Evolutionary conservation across 768 basidiomycete species (phyloP), one percentile per base, ranked within the genome.

Genomic region (Hericium coralloides): DNA sequence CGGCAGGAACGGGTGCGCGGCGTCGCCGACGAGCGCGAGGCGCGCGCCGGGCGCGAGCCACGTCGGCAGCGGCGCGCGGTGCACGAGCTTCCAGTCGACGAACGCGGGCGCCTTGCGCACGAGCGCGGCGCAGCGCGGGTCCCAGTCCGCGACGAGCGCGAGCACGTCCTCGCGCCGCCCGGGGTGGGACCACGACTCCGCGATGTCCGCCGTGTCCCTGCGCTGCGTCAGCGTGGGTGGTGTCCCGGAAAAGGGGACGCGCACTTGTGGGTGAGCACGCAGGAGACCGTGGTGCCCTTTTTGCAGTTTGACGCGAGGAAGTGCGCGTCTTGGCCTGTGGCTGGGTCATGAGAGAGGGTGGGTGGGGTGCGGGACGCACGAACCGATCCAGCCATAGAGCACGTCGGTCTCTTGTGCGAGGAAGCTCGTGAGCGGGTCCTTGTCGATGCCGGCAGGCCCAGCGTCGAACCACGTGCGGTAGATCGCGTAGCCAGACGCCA

Each of bases 1-100:
- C 68, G 70, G 65, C 6, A 70, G 64, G 58, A 67, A 69, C 23
- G 67, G 58, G 60, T 69, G 72, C 41, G 68, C 63, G 22, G 65
- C 64, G 54, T 72, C 63, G 12, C 70, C 70, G 48, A 67, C 64
- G 39, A 71, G 56, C 12, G 59, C 49, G 10, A 68, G 55, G n/a
- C 58, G 58, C 14, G 62, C 65, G 41, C 58, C 52, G 50, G 56
- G 59, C 55, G 61, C 65, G 39, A 67, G 59, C 56, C 67, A 70
- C 3, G 59, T 62, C 10, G 64, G 66, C 0, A 67, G 59, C 17
- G 66, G 66, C 26, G 62, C 64, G 37, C 64, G 63, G 57, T 59
- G 64, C n/a, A 65, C 61, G 38, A 67, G 56, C 53, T 67, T 67
- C 66, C 66, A 67, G 58, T 67, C 63, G 53, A 65, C 55, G 20